Conservation (phyloP, 768 basidiomycete species). For the Tricholoma hemisulphureum region DNA sequence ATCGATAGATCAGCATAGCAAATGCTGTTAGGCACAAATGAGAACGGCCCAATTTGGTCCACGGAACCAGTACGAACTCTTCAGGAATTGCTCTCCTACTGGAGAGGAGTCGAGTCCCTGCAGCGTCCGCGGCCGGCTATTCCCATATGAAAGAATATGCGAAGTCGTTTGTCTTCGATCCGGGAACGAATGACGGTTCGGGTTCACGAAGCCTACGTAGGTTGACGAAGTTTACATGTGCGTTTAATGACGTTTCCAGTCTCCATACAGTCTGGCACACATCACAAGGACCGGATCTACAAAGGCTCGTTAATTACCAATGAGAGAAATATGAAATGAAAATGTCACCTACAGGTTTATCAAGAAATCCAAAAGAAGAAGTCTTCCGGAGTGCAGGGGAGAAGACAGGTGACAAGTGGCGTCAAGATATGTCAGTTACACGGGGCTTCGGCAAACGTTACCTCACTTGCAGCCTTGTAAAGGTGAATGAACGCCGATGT, state of each 20-base stretch:
- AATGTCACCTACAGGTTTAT: conserved; percentile 5
- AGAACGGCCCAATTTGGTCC: neutral
- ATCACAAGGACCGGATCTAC: conserved; percentile 18
- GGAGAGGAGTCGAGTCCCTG: neutral
- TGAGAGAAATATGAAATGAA: conserved; percentile 3
- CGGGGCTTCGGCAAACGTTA: conserved; percentile 42
- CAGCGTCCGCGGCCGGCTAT: conserved; percentile 6
- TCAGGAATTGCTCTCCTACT: neutral
- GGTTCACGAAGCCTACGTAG: conserved; percentile 1
- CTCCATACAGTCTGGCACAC: conserved; percentile 14
- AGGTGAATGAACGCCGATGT: conserved; percentile 41
- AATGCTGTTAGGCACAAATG: neutral
- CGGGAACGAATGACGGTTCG: conserved; percentile 6
- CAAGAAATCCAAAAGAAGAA: conserved; percentile 18
- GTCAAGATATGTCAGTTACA: conserved; percentile 42
- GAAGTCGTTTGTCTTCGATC: conserved; percentile 5
- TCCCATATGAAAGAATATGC: conserved; percentile 12
- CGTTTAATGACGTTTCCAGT: conserved; percentile 3
- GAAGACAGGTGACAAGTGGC: conserved; percentile 44
- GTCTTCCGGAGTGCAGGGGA: conserved; percentile 23
- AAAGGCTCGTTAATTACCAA: conserved; percentile 12
- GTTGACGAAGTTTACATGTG: conserved; percentile 1
- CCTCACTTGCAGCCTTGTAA: conserved; percentile 34
- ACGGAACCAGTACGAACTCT: neutral
- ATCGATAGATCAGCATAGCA: neutral